Conservation (phyloP, 2,329 filamentous ascomycete genomes). For the Chrysoporthe austroafricana region DNA sequence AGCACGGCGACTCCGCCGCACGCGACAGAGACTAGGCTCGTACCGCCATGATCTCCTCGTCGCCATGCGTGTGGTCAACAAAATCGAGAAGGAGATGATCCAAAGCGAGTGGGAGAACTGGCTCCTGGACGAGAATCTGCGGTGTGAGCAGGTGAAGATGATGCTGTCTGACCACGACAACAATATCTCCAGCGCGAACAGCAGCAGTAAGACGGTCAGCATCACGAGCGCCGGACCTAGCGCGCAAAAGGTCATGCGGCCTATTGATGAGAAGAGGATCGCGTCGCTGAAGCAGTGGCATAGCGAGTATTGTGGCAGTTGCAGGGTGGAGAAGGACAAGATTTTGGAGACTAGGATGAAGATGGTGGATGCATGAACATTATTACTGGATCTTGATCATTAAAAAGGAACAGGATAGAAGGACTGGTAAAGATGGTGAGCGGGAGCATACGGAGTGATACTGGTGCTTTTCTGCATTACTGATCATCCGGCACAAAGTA, state of each 20-base stretch:
- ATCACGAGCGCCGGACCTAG: constrained; percentile 16
- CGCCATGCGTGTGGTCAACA: constrained; percentile 87
- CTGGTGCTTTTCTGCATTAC: constrained; percentile 1
- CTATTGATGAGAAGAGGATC: constrained; percentile 37
- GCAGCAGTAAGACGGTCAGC: constrained; percentile 25
- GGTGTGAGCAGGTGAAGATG: constrained; percentile 67
- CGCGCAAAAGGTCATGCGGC: constrained; percentile 34
- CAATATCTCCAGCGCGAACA: constrained; percentile 25
- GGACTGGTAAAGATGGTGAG: background rate
- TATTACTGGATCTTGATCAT: background rate
- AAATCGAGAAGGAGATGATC: constrained; percentile 83
- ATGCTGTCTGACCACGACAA: constrained; percentile 42
- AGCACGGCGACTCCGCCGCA: constrained; percentile 71
- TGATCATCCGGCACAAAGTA: constrained; percentile 1
- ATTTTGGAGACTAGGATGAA: constrained; percentile 38
- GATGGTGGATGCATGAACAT: constrained; percentile 31
- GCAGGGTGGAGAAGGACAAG: constrained; percentile 48
- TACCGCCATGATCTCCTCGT: constrained; percentile 92
- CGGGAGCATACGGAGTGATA: background rate
- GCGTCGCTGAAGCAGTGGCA: constrained; percentile 53
- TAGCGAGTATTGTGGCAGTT: constrained; percentile 60
- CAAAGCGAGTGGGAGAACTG: constrained; percentile 92
- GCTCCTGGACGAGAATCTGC: constrained; percentile 76
- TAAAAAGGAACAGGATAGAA: background rate
- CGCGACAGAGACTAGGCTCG: constrained; percentile 79